These are phyloP conservation scores for Irpex lacteus DNA, from an alignment of 1,284 basidiomycete genomes.

Conservation along the genomic window DNA sequence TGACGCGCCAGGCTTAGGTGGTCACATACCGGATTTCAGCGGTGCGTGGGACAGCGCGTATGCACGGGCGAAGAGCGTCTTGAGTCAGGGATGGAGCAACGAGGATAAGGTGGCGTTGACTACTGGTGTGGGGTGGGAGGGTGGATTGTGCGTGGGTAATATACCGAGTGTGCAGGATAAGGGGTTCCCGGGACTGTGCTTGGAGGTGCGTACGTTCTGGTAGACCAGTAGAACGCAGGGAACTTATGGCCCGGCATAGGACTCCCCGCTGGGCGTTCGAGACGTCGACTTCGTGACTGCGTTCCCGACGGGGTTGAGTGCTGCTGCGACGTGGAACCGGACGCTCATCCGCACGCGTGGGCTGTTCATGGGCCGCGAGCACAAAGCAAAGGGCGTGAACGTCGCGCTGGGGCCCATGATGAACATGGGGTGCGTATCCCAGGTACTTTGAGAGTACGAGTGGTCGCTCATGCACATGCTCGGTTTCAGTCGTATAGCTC, in stretches of 20 bases:
- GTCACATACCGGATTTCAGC: constrained; percentile 41
- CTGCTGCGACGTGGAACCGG: constrained; percentile 60
- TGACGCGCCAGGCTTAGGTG: constrained; percentile 21
- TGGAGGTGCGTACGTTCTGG: constrained; percentile 20
- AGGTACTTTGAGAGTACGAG: not conserved
- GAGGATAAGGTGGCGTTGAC: constrained; percentile 41
- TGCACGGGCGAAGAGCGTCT: constrained; percentile 33
- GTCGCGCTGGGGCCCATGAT: constrained; percentile 65
- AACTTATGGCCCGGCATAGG: constrained; percentile 24
- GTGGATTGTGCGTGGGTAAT: too few relatives aligned
- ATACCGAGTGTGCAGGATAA: constrained; percentile 34
- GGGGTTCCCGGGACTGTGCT: constrained; percentile 58
- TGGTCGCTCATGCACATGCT: not conserved
- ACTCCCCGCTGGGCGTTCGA: constrained; percentile 47
- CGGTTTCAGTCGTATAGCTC: constrained; percentile 41
- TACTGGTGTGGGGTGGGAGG: constrained; percentile 44
- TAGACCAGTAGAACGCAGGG: not conserved
- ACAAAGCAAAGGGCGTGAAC: constrained; percentile 78
- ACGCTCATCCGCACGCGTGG: constrained; percentile 71
- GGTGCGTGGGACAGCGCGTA: constrained; percentile 40
- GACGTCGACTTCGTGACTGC: constrained; percentile 50
- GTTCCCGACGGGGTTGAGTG: constrained; percentile 60
- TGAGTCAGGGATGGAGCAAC: constrained; percentile 31
- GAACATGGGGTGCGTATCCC: constrained; percentile 52
- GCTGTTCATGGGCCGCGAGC: constrained; percentile 74